Conservation (phyloP, 371 early-diverging fungal genomes). For the Chytridium lagenaria region DNA sequence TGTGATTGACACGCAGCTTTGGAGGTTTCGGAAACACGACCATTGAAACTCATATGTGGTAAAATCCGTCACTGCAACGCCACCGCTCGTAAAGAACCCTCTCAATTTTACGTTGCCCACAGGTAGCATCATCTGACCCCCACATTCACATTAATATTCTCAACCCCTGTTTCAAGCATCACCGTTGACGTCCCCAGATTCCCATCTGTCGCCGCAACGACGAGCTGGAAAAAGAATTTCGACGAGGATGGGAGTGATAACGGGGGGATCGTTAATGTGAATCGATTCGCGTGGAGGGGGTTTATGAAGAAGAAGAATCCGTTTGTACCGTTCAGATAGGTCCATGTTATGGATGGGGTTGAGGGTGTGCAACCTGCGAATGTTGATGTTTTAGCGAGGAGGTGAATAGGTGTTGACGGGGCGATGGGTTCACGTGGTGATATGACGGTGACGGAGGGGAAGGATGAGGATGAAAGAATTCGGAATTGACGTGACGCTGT, state of each 20-base stretch:
- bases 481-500: not conserved
- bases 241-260: not conserved
- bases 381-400: not conserved
- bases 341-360: not conserved
- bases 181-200: not conserved
- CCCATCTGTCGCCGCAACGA: not conserved
- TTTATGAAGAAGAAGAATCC: not conserved
- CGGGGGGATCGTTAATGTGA: slow-evolving; percentile 1
- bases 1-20: not conserved
- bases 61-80: not conserved
- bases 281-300: not conserved
- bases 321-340: not conserved
- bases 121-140: not conserved
- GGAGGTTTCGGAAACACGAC: not conserved
- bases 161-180: not conserved
- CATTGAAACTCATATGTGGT: not conserved
- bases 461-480: not conserved
- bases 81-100: not conserved
- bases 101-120: not conserved
- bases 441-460: not conserved
- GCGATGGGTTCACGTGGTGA: not conserved
- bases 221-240: slow-evolving; percentile 2
- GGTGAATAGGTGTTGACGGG: not conserved
- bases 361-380: not conserved
- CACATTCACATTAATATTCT: not conserved